Conservation (phyloP, 805 yeast genomes). For the Candida insectalens region DNA sequence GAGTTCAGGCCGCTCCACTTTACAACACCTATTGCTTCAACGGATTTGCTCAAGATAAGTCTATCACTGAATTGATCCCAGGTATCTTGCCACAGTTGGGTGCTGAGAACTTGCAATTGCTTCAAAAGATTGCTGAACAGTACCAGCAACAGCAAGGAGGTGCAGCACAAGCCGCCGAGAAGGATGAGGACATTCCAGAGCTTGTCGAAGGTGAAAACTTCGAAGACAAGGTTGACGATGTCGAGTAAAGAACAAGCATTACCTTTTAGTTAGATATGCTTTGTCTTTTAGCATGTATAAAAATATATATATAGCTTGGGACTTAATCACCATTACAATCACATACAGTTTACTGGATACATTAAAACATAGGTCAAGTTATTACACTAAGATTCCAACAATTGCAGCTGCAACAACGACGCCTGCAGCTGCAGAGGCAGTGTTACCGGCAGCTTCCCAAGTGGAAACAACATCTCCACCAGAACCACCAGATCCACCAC, state of each 20-base stretch:
- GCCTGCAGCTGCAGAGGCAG: not conserved
- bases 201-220: conserved; percentile 85
- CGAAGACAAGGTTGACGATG: conserved; percentile 41
- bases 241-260: not conserved
- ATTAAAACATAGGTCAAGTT: no score
- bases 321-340: no score
- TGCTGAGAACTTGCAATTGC: conserved; percentile 85
- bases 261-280: not conserved
- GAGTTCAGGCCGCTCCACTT: conserved; percentile 87
- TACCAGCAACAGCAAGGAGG: conserved; percentile 42
- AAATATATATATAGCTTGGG: no score
- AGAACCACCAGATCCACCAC: conserved; percentile 5
- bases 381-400: no score
- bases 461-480: not conserved
- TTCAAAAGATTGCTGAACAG: conserved; percentile 84
- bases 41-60: conserved; percentile 92
- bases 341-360: no score
- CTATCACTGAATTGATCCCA: conserved; percentile 86
- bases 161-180: conserved; percentile 26
- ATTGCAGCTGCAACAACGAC: no score
- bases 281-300: no score
- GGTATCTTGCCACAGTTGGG: conserved; percentile 93
- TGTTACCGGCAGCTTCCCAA: not conserved
- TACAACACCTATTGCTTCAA: conserved; percentile 90
- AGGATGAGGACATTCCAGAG: conserved; percentile 63